These are phyloP conservation scores for Hysterium pulicare DNA, from an alignment of 2,329 filamentous ascomycete genomes.

Conservation along the genomic window DNA sequence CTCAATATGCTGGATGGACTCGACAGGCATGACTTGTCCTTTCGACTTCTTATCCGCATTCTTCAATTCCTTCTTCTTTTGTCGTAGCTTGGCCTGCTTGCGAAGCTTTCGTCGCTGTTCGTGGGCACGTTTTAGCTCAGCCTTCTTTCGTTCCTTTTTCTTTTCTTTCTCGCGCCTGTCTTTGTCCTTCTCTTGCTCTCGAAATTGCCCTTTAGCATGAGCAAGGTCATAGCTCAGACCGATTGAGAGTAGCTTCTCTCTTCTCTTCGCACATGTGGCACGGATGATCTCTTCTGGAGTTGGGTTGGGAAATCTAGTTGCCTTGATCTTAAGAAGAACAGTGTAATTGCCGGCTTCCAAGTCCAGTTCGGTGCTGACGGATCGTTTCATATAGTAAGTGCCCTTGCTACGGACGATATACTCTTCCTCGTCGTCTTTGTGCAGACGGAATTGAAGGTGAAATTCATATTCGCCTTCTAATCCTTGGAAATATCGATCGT, in stretches of 20 bases:
- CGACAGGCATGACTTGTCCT: neutral
- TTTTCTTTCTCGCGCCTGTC: slow-evolving; percentile 38
- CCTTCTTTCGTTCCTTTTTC: slow-evolving; percentile 34
- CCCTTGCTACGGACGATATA: slow-evolving; percentile 57
- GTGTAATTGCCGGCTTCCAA: slow-evolving; percentile 73
- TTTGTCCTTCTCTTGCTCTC: slow-evolving; percentile 49
- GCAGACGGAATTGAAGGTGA: slow-evolving; percentile 56
- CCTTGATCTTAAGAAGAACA: slow-evolving; percentile 71
- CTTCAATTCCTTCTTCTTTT: slow-evolving; percentile 37
- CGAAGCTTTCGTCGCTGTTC: slow-evolving; percentile 32
- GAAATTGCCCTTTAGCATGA: slow-evolving; percentile 61
- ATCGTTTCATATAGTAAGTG: slow-evolving; percentile 64
- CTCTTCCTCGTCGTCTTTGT: slow-evolving; percentile 58
- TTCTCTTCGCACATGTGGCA: slow-evolving; percentile 57
- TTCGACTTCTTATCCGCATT: slow-evolving; percentile 21
- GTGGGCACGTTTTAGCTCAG: slow-evolving; percentile 35
- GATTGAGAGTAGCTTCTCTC: slow-evolving; percentile 72
- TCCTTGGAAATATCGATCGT: slow-evolving; percentile 59
- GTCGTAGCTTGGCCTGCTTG: slow-evolving; percentile 36
- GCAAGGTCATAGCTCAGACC: slow-evolving; percentile 69
- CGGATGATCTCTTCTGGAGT: slow-evolving; percentile 67
- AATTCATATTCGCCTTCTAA: slow-evolving; percentile 57
- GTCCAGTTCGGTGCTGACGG: slow-evolving; percentile 72
- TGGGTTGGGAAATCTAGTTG: slow-evolving; percentile 52
- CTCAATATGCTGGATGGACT: slow-evolving; percentile 22